Conservation (phyloP, 1,139 yeast species). For the Hyphopichia burtonii region DNA sequence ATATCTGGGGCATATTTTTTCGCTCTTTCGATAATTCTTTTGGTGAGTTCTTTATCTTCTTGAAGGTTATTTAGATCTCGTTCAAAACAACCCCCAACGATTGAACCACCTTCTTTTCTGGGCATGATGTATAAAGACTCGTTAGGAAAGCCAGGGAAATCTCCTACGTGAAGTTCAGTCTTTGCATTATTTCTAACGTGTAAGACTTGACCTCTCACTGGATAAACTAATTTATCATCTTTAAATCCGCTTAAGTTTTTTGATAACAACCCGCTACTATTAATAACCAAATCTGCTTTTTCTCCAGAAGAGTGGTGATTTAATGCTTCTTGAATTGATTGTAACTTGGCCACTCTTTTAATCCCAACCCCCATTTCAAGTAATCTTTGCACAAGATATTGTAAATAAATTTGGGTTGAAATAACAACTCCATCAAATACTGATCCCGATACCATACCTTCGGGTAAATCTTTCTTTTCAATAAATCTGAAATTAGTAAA, state of each 20-base stretch:
- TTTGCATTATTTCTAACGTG: slow-evolving; percentile 36
- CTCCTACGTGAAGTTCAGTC: slow-evolving; percentile 27
- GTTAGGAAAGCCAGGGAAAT: slow-evolving; percentile 28
- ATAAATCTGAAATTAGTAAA: slow-evolving; percentile 34
- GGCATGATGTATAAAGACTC: slow-evolving; percentile 52
- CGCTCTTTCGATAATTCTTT: slow-evolving; percentile 41
- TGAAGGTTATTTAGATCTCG: slow-evolving; percentile 18
- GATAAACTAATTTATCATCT: slow-evolving; percentile 27
- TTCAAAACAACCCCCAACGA: slow-evolving; percentile 51
- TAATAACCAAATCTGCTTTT: slow-evolving; percentile 40
- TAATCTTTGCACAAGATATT: slow-evolving; percentile 42
- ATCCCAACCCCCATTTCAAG: slow-evolving; percentile 35
- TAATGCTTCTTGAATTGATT: slow-evolving; percentile 27
- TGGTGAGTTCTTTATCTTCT: slow-evolving; percentile 35
- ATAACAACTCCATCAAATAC: slow-evolving; percentile 49
- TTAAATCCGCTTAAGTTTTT: slow-evolving; percentile 28
- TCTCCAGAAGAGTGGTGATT: slow-evolving; percentile 19
- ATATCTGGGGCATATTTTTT: slow-evolving; percentile 42
- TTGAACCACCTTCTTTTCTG: slow-evolving; percentile 53
- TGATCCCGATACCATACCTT: slow-evolving; percentile 36
- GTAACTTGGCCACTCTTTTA: slow-evolving; percentile 25
- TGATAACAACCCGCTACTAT: slow-evolving; percentile 45
- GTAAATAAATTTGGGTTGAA: slow-evolving; percentile 49
- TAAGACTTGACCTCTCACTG: slow-evolving; percentile 40
- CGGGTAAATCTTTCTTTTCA: slow-evolving; percentile 26